phyloP scores from a whole-genome alignment of 148 eudicot genomes.

The Dianthus caryophyllus region DNA sequence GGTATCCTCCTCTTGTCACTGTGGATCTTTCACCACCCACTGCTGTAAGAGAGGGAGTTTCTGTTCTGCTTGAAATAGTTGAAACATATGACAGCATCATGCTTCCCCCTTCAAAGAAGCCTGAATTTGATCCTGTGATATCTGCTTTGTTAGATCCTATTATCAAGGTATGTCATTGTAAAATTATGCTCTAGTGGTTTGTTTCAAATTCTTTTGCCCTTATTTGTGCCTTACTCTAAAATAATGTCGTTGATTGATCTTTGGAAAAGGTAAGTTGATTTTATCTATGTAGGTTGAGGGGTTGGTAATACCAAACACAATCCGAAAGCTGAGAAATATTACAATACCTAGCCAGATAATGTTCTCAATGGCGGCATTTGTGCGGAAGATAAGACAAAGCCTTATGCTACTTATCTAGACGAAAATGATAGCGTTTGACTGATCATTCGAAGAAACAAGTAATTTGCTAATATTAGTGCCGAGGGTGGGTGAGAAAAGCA shows the following conservation, averaged over 20 bases:
- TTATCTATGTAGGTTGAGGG: not conserved
- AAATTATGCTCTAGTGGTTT: constrained; percentile 3
- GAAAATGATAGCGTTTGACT: not conserved
- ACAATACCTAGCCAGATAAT: not conserved
- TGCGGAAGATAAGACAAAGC: not conserved
- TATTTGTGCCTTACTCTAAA: not conserved
- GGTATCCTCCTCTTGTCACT: constrained; percentile 88
- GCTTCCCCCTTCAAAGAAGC: constrained; percentile 73
- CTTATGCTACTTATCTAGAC: not conserved
- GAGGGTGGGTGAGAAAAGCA: not conserved
- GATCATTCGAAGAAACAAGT: not conserved
- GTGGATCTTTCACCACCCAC: constrained; percentile 95
- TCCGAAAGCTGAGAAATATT: not conserved
- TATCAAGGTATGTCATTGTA: constrained; percentile 54
- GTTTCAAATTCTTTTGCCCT: not conserved
- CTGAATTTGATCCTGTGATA: constrained; percentile 76
- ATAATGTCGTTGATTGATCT: not conserved
- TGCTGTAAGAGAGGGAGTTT: constrained; percentile 86
- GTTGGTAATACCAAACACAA: not conserved
- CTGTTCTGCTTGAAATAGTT: constrained; percentile 80
- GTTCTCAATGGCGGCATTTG: not conserved
- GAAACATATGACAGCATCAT: constrained; percentile 87
- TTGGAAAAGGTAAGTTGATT: not conserved
- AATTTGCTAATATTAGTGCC: not conserved
- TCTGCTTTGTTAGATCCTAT: constrained; percentile 95